Evolutionary conservation across 331 rosid genomes (phyloP).

Genomic region (Saraca asoca): DNA sequence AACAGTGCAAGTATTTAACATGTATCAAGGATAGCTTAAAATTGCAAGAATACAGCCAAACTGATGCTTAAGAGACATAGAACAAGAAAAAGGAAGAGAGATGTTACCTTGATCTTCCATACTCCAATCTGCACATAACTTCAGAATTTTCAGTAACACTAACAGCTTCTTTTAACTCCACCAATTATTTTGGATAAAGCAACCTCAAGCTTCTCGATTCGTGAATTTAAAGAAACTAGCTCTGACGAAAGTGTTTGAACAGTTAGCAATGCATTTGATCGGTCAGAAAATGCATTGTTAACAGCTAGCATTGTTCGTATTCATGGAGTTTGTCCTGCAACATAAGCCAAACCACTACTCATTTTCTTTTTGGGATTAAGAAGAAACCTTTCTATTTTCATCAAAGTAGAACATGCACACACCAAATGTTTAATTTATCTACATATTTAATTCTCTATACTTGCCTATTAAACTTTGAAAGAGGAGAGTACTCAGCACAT

Average conservation of each 20-base stretch:
- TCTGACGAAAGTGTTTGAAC: constrained; percentile 84
- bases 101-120: constrained; percentile 72
- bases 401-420: no score
- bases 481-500: no score
- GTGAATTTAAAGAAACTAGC: constrained; percentile 52
- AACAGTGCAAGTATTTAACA: no score
- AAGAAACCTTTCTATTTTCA: no score
- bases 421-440: constrained; percentile 54
- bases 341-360: no score
- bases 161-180: constrained; percentile 60
- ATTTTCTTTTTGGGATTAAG: no score
- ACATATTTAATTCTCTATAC: constrained; percentile 50
- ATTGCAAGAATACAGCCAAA: no score
- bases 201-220: constrained; percentile 72
- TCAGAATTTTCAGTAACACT: constrained; percentile 63
- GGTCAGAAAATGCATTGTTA: constrained; percentile 71
- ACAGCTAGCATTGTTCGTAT: constrained; percentile 67
- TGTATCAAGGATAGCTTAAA: no score
- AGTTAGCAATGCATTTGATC: constrained; percentile 76
- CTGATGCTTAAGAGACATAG: no score
- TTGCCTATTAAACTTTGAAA: no score
- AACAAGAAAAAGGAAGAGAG: neutral
- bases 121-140: constrained; percentile 61
- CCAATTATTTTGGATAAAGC: constrained; percentile 85
- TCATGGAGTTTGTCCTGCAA: constrained; percentile 79